phyloP scores from a whole-genome alignment of 169 alveolate species.

The Plasmodium adleri region DNA sequence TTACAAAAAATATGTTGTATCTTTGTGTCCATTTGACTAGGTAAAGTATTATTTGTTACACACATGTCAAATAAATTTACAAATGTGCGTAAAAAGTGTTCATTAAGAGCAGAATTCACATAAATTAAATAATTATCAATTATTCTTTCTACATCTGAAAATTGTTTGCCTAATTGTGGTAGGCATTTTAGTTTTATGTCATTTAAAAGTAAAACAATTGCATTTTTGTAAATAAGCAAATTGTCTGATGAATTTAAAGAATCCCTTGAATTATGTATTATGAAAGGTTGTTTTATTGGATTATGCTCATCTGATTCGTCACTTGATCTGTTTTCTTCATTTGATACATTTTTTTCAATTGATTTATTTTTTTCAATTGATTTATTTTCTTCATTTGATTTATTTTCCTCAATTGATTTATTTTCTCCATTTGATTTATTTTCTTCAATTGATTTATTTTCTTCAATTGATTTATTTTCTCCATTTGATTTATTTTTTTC shows the following conservation, averaged over 20 bases:
- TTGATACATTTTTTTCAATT: no score
- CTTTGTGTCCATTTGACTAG: slow-evolving; percentile 67
- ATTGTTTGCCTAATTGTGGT: slow-evolving; percentile 57
- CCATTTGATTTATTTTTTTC: no score
- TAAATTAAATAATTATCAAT: slow-evolving; percentile 64
- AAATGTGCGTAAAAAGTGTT: slow-evolving; percentile 43
- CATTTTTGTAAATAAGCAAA: slow-evolving; percentile 57
- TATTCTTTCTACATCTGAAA: slow-evolving; percentile 39
- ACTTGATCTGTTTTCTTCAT: neutral
- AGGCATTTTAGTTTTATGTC: slow-evolving; percentile 60
- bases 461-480: no score
- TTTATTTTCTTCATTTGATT: no score
- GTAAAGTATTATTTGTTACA: slow-evolving; percentile 61
- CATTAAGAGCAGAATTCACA: slow-evolving; percentile 56
- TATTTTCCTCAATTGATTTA: no score
- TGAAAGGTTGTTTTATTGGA: slow-evolving; percentile 12
- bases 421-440: no score
- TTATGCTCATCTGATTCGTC: neutral
- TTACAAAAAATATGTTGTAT: slow-evolving; percentile 65
- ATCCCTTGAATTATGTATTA: slow-evolving; percentile 33
- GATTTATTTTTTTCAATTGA: no score
- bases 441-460: no score
- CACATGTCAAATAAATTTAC: slow-evolving; percentile 65
- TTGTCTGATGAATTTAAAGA: slow-evolving; percentile 37
- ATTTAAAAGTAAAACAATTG: slow-evolving; percentile 48